Evolutionary conservation across 192 early-diverging fungal genomes (phyloP), one percentile per base, ranked within the genome.

Genomic region (Podila minutissima): DNA sequence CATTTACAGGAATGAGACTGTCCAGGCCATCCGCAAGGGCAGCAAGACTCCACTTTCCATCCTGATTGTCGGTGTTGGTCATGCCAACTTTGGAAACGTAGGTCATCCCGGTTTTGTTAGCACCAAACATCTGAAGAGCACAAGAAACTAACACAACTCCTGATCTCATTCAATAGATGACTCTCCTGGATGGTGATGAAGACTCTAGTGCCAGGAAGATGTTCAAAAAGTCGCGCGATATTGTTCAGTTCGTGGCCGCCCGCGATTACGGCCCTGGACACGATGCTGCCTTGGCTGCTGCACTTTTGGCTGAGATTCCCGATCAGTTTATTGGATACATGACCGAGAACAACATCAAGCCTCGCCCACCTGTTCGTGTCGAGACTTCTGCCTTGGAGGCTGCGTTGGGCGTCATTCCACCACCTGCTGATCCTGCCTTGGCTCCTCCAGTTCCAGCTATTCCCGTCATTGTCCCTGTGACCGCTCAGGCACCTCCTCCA

Each of bases 201-300:
- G 35, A 28, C 37, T 57, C 78, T 60, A 9, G 17, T 12, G 62
- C 67, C 26, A 55, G 50, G n/a, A 53, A 55, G 22, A 11, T 26
- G 6, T 19, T 70, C 13, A 66, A 50, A 38, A 83, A 70, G 46
- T 66, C 82, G 24, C 86, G 88, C 31, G 88, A 89, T 70, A 88
- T 86, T 60, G 88, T 89, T 32, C 88, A 89, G 67, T 89, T 89
- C 66, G 88, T 89, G 35, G 86, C 88, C n/a, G 86, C 83, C 20
- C 71, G 83, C 26, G 68, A 78, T 15, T 74, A 70, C 8, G 68
- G 58, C 15, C 71, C 74, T 10, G 62, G 75, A 33, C 49, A 64
- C 2, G 71, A 83, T n/a, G 58, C 74, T 62, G 62, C 67, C 5
- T 65, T 87, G 11, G 78, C 83, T 33, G 73, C 78, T 66, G 84